Base-by-base conservation (phyloP, 1,284 basidiomycete species). In the Anthracocystis walkeri region DNA sequence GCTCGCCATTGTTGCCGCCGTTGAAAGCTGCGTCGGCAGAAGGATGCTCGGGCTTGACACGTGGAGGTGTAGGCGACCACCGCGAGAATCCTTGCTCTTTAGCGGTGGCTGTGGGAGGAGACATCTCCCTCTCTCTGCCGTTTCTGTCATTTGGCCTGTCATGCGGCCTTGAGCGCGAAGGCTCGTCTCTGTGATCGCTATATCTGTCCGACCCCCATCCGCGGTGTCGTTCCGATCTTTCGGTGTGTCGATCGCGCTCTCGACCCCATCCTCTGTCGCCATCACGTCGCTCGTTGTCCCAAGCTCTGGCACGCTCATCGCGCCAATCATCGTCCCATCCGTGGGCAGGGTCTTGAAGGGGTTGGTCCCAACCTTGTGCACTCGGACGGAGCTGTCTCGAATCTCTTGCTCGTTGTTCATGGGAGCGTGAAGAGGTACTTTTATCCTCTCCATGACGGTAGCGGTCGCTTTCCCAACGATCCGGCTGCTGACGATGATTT, bases 1-100 rank as follows among this genome's bases (percentile, higher is more conserved):
- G 31, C 3, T 57, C 55, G 12, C 20, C 50, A 27, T 54, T 44
- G 44, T 58, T 51, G 16, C 54, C 35, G 35, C 14, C 67, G 16
- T 61, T 60, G 10, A 33, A 31, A 16, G 49, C 25, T 7, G 55
- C 23, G 11, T 52, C 45, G 27, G 31, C 18, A 2, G 50, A 18
- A 14, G 54, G 50, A 27, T 7, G 38, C 2, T 55, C 35, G 3
- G 49, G 7, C 16, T 60, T 51, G 31, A n/a, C 7, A n/a, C 44
- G 58, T 7, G 66, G 69, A 14, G 69, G 69, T 12, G 69, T 66
- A 0, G 64, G 64, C 3, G 69, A 63, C 69, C 69, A 72, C 2
- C 64, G 41, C 2, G 51, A 50, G 41, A 49, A 65, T 0, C n/a
- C 44, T 18, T 49, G 51, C 25, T 58, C 65, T 45, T 41, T 38